Evolutionary conservation across 352 stramenopile genomes (phyloP), one percentile per base, ranked within the genome.

Genomic region (Globisporangium iwayamae): DNA sequence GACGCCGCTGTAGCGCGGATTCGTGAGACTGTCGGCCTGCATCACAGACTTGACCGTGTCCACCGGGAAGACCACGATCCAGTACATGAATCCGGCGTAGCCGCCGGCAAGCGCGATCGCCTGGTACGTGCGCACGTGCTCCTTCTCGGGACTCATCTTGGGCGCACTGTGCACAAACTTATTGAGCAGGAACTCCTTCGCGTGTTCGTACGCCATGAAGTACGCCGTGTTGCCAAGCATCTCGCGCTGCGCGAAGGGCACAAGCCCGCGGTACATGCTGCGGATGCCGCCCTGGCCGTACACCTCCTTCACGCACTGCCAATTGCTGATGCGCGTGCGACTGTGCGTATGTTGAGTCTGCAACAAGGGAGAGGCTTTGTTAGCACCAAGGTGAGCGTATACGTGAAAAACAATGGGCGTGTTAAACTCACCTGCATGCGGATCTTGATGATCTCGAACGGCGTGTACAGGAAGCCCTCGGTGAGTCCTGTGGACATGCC

Each of bases 201-300:
- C 75, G 13, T 74, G 78, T 72, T 93, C 85, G 66, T 94, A 94
- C 38, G 82, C 79, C 68, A 94, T 75, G 48, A 94, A 94, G 65
- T 94, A 94, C 53, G 81, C 78, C 55, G 83, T 88, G 70, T 94
- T 94, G 57, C 85, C 85, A 39, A 94, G 69, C 83, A 94, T 93
- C 69, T 94, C 85, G 36, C 84, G 82, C 57, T 81, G 69, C 3
- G 82, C 82, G 1, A 71, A 89, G 9, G 83, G 83, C 41, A 78
- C 69, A 45, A 93, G 71, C 6, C 85, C 85, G 4, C 85, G 85
- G 72, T 94, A 94, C 51, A 94, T 75, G n/a, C 83, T 82, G 32
- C 75, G 68, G 4, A 91, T 22, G 48, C 83, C 81, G 58, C 75
- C 89, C 55, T 76, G 77, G 52, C 62, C 62, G 62, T 87, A 87